Base-by-base conservation (phyloP, 1,284 basidiomycete genomes). In the Sphagnurus paluster region DNA sequence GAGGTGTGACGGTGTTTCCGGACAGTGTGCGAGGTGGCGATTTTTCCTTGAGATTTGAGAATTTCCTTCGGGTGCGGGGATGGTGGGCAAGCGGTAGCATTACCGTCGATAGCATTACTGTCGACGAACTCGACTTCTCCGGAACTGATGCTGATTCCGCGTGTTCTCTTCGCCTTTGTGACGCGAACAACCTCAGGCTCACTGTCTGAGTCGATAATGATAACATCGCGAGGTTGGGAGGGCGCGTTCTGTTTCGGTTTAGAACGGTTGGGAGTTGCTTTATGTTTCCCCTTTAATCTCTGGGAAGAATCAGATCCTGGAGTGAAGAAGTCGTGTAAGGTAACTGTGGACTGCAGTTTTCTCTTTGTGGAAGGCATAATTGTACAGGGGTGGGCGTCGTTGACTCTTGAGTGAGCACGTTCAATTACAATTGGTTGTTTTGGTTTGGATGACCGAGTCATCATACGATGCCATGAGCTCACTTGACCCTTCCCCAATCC, bases 201-300 rank as follows among this genome's bases (percentile, higher is more conserved):
- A 14, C 74, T 72, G 38, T 84, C 81, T 23, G 80, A 81, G 56
- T 84, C 80, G 46, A 85, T 77, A 52, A 82, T 63, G 39, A 84
- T 80, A 46, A 80, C 60, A 29, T 73, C 44, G 58, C 53, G 53
- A 52, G 39, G 43, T 32, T 33, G 14, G 14, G 23, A 24, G n/a
- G 35, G 25, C 28, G 30, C 23, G 17, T 37, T 36, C 20, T 41
- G 28, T 28, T 38, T 36, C 20, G 19, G 23, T 10, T 54, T 56
- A 53, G 19, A 52, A 24, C 6, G 21, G 38, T 34, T 36, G 13
- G 38, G 19, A 21, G 44, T 36, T 33, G 37, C n/a, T 34, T 50
- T 52, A 32, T 44, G 19, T 35, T 45, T 50, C 37, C 35, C 21
- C 33, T 47, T 50, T 28, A 49, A 51, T 26, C 57, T 60, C 44